Evolutionary conservation across 257 asterid species (phyloP).

Genomic region (Henckelia pumila): DNA sequence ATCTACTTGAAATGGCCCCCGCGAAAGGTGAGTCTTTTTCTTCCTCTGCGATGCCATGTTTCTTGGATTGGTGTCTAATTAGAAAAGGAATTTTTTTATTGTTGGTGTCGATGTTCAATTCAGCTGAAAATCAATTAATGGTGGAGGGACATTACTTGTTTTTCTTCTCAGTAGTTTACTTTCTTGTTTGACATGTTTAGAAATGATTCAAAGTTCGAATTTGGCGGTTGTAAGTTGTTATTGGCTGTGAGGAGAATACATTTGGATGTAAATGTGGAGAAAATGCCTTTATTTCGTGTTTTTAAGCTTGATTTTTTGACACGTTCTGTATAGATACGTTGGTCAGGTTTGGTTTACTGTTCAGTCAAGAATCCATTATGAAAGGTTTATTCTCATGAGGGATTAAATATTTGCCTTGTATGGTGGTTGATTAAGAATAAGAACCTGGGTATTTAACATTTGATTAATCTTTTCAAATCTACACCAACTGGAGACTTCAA

Average conservation of each 20-base stretch:
- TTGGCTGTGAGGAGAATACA: neutral
- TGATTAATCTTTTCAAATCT: neutral
- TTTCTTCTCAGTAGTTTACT: too few species aligned
- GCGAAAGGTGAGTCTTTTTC: constrained; percentile 44
- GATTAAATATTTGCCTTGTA: neutral
- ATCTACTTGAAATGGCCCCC: constrained; percentile 48
- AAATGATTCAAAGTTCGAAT: neutral
- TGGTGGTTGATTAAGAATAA: neutral
- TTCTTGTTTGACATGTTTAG: too few species aligned
- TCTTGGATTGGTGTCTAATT: neutral
- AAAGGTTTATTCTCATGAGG: neutral
- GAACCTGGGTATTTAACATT: too few species aligned
- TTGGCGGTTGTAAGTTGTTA: neutral
- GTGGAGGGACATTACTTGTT: neutral
- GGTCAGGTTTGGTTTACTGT: neutral
- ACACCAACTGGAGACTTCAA: neutral
- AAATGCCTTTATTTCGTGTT: neutral
- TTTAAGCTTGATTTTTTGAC: too few species aligned
- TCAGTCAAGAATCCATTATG: neutral
- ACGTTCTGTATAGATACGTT: too few species aligned
- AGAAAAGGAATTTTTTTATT: neutral
- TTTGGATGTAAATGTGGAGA: neutral
- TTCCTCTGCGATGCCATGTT: neutral
- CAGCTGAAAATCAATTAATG: neutral
- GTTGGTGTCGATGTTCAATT: neutral